Conservation (phyloP, 2,329 filamentous ascomycete species). For the Pseudogymnoascus sp. region DNA sequence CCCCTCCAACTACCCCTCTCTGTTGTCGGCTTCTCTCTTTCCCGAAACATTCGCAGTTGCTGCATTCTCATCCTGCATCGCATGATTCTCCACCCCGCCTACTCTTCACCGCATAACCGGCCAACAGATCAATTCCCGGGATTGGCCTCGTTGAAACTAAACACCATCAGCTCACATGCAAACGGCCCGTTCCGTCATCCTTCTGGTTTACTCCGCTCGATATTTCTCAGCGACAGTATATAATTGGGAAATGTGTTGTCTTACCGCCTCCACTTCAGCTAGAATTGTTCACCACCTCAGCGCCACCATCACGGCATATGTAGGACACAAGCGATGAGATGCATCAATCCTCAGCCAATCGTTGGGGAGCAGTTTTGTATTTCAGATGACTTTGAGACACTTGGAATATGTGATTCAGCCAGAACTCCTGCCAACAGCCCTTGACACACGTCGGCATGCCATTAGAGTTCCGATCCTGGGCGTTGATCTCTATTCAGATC, state of each 20-base stretch:
- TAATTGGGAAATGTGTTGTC: neutral
- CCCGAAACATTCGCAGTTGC: neutral
- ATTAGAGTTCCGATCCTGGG: neutral
- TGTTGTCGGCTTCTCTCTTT: neutral
- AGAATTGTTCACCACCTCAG: neutral
- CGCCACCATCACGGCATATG: neutral
- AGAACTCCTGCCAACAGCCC: neutral
- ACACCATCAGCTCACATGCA: neutral
- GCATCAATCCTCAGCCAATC: neutral
- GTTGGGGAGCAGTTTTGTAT: neutral
- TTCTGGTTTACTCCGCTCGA: neutral
- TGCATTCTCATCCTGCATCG: neutral
- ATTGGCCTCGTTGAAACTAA: neutral
- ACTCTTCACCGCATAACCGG: neutral
- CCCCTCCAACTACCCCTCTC: neutral
- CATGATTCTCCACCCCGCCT: neutral
- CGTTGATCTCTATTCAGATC: neutral
- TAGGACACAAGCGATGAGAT: neutral
- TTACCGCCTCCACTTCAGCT: neutral
- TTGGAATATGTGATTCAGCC: neutral
- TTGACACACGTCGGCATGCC: neutral
- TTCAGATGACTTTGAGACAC: neutral
- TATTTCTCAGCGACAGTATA: neutral
- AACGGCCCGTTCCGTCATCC: neutral
- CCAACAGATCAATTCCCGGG: neutral